Evolutionary conservation across 1,284 basidiomycete genomes (phyloP), one percentile per base, ranked within the genome.

Genomic region (Phaffia rhodozyma): DNA sequence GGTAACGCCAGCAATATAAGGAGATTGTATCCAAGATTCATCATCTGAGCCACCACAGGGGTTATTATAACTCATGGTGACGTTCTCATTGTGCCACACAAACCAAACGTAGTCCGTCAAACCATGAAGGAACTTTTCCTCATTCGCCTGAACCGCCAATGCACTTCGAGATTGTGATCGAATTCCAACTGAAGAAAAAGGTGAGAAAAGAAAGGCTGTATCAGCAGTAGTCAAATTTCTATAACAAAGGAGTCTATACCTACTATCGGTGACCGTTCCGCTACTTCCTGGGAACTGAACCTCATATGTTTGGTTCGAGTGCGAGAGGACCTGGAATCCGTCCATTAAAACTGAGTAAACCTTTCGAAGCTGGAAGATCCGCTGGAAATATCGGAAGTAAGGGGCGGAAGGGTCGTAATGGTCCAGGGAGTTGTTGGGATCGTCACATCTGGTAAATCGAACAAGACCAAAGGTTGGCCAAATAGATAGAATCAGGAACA

Each of bases 391-490:
- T 60, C 64, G 60, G 47, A 62, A 61, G 29, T 55, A 54, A 21
- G 60, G 54, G 4, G 84, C 78, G 0, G 90, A 92, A 23, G 90
- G 89, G 74, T 94, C 91, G 73, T 93, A 93, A 74, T 93, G 91
- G 72, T 94, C 91, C 29, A 92, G 81, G 4, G 86, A 82, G 72
- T 92, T 91, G 86, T 86, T 89, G 69, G 86, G 83, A 72, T 93
- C 89, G 62, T 85, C 71, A 72, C 91, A 94, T 60, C 89, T 43
- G 16, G 38, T 5, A 7, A 43, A 11, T 43, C 90, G 27, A 87
- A 77, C 88, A 73, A 5, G 86, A 77, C 69, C 83, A 7, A 43
- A 43, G 84, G 66, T 49, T 32, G 32, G n/a, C 0, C 18, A 25
- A 29, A 29, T 20, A 43, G n/a, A 49, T 5, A 29, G 13, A 55